A percentile compares a stretch with the other conserved stretches of the same genome.
Evolutionary conservation across 352 stramenopile genomes (phyloP).

Genomic region (Pythium phragmitis): DNA sequence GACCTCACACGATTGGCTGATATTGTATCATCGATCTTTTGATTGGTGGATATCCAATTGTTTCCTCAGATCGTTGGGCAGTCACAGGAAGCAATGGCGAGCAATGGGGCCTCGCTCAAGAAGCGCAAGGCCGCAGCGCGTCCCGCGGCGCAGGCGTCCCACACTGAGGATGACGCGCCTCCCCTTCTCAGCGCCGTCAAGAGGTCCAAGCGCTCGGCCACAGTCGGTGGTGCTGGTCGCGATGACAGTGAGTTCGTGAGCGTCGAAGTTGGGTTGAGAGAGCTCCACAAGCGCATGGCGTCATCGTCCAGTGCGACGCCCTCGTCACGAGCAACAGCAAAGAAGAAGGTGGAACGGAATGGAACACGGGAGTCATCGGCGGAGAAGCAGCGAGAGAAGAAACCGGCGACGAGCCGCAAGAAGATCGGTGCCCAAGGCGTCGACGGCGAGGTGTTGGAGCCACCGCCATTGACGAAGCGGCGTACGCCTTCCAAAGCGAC

Average conservation of each 20-base stretch:
- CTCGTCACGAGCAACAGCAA: constrained; percentile 8
- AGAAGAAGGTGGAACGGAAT: not conserved
- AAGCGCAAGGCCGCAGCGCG: constrained; percentile 18
- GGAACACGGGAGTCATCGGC: not conserved
- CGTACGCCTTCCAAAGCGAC: constrained; percentile 5
- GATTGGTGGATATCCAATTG: constrained; percentile 19
- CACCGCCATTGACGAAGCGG: constrained; percentile 12
- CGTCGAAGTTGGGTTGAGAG: constrained; percentile 69
- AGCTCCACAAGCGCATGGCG: constrained; percentile 58
- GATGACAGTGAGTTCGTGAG: constrained; percentile 69
- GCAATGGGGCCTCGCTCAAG: constrained; percentile 21
- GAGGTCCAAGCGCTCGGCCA: constrained; percentile 20
- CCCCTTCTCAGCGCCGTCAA: constrained; percentile 8
- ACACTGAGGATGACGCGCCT: constrained; percentile 4
- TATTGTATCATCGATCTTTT: not conserved
- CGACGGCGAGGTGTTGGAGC: not conserved
- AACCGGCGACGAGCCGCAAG: not conserved
- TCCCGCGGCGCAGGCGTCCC: not conserved
- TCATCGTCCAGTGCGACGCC: constrained; percentile 17
- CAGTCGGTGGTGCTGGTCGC: not conserved
- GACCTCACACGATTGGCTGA: constrained; percentile 5
- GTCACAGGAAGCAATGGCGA: constrained; percentile 18
- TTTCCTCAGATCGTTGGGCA: constrained; percentile 2
- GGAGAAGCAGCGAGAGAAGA: not conserved
- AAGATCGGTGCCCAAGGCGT: not conserved